Percentiles rank a stretch among this genome's conserved stretches.
phyloP scores from a whole-genome alignment of 2,329 filamentous ascomycete genomes.

The Albophoma yamanashiensis region DNA sequence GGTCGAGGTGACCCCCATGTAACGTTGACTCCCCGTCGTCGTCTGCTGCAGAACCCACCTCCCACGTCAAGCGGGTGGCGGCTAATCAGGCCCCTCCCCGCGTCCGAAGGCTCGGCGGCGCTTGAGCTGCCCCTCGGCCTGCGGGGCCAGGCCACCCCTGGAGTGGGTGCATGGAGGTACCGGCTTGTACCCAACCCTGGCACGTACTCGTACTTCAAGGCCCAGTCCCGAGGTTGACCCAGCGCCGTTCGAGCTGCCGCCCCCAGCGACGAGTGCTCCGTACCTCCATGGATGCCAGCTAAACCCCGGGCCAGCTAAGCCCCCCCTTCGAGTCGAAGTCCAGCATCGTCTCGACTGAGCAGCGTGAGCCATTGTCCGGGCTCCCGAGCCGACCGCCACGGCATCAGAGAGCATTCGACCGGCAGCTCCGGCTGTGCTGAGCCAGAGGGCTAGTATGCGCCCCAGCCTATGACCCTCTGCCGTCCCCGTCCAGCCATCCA shows the following conservation, averaged over 20 bases:
- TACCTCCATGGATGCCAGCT: neutral
- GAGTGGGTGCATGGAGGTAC: neutral
- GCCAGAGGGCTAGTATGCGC: conserved; percentile 3
- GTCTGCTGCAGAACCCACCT: neutral
- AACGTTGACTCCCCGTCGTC: conserved; percentile 8
- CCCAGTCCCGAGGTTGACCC: neutral
- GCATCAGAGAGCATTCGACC: neutral
- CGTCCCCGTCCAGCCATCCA: conserved; percentile 9
- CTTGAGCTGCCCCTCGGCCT: neutral
- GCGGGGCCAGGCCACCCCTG: neutral
- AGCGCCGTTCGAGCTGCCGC: no score
- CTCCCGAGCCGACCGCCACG: neutral
- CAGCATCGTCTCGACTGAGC: neutral
- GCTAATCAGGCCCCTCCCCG: neutral
- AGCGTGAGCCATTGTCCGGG: neutral
- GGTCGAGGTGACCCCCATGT: conserved; percentile 1
- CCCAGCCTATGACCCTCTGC: conserved; percentile 13
- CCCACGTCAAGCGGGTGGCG: neutral
- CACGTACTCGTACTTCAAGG: neutral
- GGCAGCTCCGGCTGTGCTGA: neutral
- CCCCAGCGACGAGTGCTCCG: no score
- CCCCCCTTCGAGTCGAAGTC: neutral
- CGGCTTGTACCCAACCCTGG: neutral
- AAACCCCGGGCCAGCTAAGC: neutral
- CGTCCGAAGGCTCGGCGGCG: neutral